Evolutionary conservation across 164 flowering plant genomes (phyloP).

Genomic region (Magnolia kwangsiensis): DNA sequence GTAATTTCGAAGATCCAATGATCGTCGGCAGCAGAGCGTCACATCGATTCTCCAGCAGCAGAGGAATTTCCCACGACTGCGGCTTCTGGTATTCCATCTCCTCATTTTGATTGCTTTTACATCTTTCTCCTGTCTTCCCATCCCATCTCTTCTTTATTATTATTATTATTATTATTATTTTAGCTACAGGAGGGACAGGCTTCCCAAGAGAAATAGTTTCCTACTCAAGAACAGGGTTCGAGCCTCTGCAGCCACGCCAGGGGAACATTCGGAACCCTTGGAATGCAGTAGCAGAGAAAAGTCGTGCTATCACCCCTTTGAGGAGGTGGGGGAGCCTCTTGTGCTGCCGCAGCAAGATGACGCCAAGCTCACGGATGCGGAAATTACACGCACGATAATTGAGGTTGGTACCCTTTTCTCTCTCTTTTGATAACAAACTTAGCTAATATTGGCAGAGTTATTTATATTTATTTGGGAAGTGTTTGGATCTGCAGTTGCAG

Average conservation of each 20-base stretch:
- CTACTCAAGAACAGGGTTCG: conserved; percentile 26
- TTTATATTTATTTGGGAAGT: neutral
- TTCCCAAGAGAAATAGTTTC: conserved; percentile 18
- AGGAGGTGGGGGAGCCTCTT: conserved; percentile 47
- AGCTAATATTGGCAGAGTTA: too few relatives aligned
- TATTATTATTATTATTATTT: neutral
- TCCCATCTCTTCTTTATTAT: too few relatives aligned
- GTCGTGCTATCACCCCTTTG: conserved; percentile 69
- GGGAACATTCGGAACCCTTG: conserved; percentile 39
- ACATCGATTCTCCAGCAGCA: conserved; percentile 22
- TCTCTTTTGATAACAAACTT: neutral
- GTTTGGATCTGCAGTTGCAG: neutral
- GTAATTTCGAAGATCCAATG: conserved; percentile 16
- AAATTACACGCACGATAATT: conserved; percentile 60
- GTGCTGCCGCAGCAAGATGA: conserved; percentile 23
- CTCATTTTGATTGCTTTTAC: neutral
- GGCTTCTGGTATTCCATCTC: conserved; percentile 30
- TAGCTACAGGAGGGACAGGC: conserved; percentile 18
- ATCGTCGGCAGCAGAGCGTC: neutral
- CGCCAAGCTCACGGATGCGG: conserved; percentile 57
- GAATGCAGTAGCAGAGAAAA: conserved; percentile 34
- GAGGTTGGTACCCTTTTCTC: conserved; percentile 51
- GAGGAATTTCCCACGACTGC: conserved; percentile 21
- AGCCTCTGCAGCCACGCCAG: conserved; percentile 25
- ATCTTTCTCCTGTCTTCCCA: neutral